Base-by-base conservation (phyloP, 2,329 filamentous ascomycete species). In the Aspergillus ruber region DNA sequence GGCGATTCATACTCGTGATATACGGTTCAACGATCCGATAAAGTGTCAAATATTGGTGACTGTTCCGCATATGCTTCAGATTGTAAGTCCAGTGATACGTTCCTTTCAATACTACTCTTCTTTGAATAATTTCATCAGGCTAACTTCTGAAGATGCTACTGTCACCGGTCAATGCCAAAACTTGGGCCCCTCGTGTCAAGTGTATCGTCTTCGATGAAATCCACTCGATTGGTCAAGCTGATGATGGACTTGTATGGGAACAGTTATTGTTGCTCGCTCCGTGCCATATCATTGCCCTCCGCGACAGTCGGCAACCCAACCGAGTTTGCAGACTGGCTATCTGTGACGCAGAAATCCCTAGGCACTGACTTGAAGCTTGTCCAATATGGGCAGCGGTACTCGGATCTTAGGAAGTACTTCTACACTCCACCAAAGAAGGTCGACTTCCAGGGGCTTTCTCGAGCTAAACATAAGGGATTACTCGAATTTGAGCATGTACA, bases 141-240 rank as follows among this genome's bases (percentile, higher is more conserved):
- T 41, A 20, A 21, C 6, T 20, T 23, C 15, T 33, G 4, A 8
- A 49, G 47, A 87, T 91, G 84, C 72, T 90, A 1, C 69, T 86
- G 43, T 75, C 79, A 0, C 82, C 85, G 0, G 70, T 74, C 0
- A 86, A 89, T 55, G 83, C 85, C 3, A 78, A 76, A 7, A 70
- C 72, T 2, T 91, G 86, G 86, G 78, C 85, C 0, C 74, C 75
- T 3, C 73, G 83, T 45, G 77, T 90, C 12, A 86, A 81, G 56
- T 77, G 85, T 43, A 89, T 90, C 60, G 88, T 90, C 44, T 90
- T 90, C 49, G 86, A 91, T 58, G 86, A 91, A 67, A 82, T 90
- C 2, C 86, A 91, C 62, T 88, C 81, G 29, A 90, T 91, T 50
- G 85, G 86, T 0, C 82, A 90, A 61, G 78, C 82, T 0, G 83